Percentiles rank a stretch among this genome's conserved stretches.
These are phyloP conservation scores for Calocera cornea DNA, from an alignment of 768 basidiomycete genomes.

Conservation along the genomic window DNA sequence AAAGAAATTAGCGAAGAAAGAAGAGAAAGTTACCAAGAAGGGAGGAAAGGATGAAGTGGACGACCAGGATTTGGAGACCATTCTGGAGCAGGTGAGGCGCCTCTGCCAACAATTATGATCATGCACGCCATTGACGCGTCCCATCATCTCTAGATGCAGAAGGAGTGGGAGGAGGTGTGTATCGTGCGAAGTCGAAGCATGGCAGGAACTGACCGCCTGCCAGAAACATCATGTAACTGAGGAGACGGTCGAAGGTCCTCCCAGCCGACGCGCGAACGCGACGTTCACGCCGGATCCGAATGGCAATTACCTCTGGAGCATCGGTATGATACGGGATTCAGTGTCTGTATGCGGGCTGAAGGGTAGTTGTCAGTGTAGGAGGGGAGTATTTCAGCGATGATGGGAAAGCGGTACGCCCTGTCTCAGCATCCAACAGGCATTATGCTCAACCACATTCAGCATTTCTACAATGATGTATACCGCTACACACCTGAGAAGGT, in stretches of 20 bases:
- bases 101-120: background rate
- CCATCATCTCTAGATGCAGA: slow-evolving; percentile 42
- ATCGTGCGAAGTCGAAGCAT: background rate
- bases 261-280: slow-evolving; percentile 69
- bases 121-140: slow-evolving; percentile 2
- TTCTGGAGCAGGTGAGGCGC: slow-evolving; percentile 55
- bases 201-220: no score
- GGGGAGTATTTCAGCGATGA: slow-evolving; percentile 85
- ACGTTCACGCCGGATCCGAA: slow-evolving; percentile 67
- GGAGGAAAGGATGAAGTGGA: slow-evolving; percentile 44
- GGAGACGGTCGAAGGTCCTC: slow-evolving; percentile 70
- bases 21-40: slow-evolving; percentile 25
- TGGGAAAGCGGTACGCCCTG: slow-evolving; percentile 47
- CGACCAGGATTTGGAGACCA: slow-evolving; percentile 58
- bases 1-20: slow-evolving; percentile 50
- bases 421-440: background rate
- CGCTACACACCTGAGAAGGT: slow-evolving; percentile 76
- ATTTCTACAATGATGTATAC: slow-evolving; percentile 81
- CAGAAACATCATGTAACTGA: slow-evolving; percentile 59
- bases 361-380: slow-evolving; percentile 40
- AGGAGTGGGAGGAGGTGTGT: slow-evolving; percentile 63
- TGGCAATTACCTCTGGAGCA: slow-evolving; percentile 60
- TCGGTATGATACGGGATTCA: slow-evolving; percentile 10
- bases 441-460: slow-evolving; percentile 28
- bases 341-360: background rate